These are phyloP conservation scores for Boletus fagicola DNA, from an alignment of 768 basidiomycete genomes.

Conservation along the genomic window DNA sequence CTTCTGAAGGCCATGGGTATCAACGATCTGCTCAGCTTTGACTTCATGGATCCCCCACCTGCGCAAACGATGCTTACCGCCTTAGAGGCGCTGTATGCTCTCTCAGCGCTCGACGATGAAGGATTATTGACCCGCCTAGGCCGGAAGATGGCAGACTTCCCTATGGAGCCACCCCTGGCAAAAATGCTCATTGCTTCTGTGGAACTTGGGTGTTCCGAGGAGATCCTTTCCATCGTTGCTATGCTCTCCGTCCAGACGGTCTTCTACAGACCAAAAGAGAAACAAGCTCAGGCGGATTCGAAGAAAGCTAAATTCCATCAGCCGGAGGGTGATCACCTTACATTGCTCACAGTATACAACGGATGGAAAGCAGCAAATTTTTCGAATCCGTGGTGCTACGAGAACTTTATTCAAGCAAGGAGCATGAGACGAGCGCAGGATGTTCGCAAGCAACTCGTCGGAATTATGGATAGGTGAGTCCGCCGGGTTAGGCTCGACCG, in stretches of 20 bases:
- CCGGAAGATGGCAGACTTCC: constrained; percentile 99
- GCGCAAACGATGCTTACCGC: constrained; percentile 97
- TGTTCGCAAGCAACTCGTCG: constrained; percentile 93
- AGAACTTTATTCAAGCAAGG: constrained; percentile 97
- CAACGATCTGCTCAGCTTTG: constrained; percentile 96
- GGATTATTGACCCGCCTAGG: constrained; percentile 92
- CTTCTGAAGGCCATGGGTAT: constrained; percentile 99
- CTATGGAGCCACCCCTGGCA: constrained; percentile 92
- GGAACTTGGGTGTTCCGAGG: constrained; percentile 96
- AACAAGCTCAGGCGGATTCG: constrained; percentile 97
- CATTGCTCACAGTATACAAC: constrained; percentile 92
- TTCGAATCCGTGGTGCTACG: constrained; percentile 98
- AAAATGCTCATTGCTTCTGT: constrained; percentile 99
- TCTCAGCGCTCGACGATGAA: constrained; percentile 96
- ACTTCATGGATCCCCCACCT: constrained; percentile 99
- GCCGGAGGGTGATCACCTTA: constrained; percentile 95
- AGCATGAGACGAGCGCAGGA: constrained; percentile 98
- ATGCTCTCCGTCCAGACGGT: constrained; percentile 97
- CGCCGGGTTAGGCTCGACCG: not conserved
- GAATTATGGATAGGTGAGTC: constrained; percentile 95
- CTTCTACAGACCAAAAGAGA: constrained; percentile 99
- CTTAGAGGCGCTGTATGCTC: constrained; percentile 88
- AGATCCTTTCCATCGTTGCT: constrained; percentile 94
- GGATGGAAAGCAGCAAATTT: constrained; percentile 97
- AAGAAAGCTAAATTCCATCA: constrained; percentile 99